These are phyloP conservation scores for Capillidium rhysosporum DNA, from an alignment of 371 early-diverging fungal species.

Conservation along the genomic window DNA sequence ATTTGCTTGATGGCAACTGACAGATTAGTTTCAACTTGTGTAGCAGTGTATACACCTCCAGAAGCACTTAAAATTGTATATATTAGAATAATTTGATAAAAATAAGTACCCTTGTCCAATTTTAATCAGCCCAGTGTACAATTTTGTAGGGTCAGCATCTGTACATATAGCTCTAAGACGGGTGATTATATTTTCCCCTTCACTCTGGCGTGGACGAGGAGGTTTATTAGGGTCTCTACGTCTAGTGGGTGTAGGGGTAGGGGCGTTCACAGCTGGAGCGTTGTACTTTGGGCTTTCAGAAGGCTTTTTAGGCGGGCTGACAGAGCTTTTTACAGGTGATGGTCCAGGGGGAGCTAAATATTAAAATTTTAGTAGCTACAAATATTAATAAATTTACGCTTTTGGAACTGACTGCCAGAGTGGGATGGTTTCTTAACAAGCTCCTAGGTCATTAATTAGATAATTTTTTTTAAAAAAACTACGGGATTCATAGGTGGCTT, in stretches of 20 bases:
- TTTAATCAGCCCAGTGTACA: conserved; percentile 62
- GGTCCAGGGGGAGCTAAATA: background rate
- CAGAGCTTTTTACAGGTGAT: conserved; percentile 9
- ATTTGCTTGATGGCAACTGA: conserved; percentile 89
- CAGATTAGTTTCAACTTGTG: conserved; percentile 35
- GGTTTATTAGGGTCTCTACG: conserved; percentile 8
- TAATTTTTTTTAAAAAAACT: background rate
- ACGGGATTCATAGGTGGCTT: conserved; percentile 7
- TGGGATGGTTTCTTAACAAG: conserved; percentile 9
- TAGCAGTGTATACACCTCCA: conserved; percentile 83
- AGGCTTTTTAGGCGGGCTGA: background rate
- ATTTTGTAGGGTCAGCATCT: conserved; percentile 61
- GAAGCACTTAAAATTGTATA: conserved; percentile 39
- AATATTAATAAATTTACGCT: conserved; percentile 9
- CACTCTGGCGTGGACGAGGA: conserved; percentile 9
- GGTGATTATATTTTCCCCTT: conserved; percentile 53
- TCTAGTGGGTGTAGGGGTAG: conserved; percentile 12
- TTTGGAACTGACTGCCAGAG: conserved; percentile 8
- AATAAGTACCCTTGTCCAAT: conserved; percentile 74
- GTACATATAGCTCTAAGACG: conserved; percentile 72
- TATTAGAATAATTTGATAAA: conserved; percentile 1
- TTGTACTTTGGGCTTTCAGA: background rate
- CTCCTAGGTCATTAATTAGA: conserved; percentile 6
- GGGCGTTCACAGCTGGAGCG: conserved; percentile 10
- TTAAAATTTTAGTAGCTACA: no score